Conservation (phyloP, 148 eudicot genomes). For the Rhododendron ferrugineum region DNA sequence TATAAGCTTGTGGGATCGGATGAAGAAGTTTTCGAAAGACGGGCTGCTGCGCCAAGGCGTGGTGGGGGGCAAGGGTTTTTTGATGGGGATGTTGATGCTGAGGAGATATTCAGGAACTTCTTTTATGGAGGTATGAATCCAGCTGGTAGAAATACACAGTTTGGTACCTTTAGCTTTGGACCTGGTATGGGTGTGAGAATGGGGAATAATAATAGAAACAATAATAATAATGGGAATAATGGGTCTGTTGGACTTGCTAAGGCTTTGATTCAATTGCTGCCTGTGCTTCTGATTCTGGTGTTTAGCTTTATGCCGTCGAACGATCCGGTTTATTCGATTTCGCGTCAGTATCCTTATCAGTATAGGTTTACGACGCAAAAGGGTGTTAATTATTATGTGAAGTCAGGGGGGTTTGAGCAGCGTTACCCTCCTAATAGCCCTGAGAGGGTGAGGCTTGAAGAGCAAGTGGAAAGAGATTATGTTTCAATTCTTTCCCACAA, state of each 20-base stretch:
- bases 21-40: slow-evolving; percentile 36
- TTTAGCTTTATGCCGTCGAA: slow-evolving; percentile 45
- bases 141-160: slow-evolving; percentile 25
- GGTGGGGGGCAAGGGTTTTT: slow-evolving; percentile 29
- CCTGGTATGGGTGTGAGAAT: slow-evolving; percentile 37
- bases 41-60: slow-evolving; percentile 18
- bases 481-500: slow-evolving; percentile 28
- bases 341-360: slow-evolving; percentile 31
- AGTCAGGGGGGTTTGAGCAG: slow-evolving; percentile 34
- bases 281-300: slow-evolving; percentile 41
- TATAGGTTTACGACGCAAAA: slow-evolving; percentile 31
- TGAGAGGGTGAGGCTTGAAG: slow-evolving; percentile 33
- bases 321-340: slow-evolving; percentile 36
- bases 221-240: slow-evolving; percentile 8
- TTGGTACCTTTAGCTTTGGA: slow-evolving; percentile 45
- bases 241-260: slow-evolving; percentile 27
- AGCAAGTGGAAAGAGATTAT: slow-evolving; percentile 36
- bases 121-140: slow-evolving; percentile 57
- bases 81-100: slow-evolving; percentile 48
- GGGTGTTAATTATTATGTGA: slow-evolving; percentile 43
- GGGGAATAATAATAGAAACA: slow-evolving; percentile 9
- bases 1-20: slow-evolving; percentile 45
- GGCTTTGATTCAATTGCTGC: slow-evolving; percentile 40
- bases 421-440: slow-evolving; percentile 35
- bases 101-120: slow-evolving; percentile 58